Conservation (phyloP, 306 rosid species). For the Mucuna pruriens region DNA sequence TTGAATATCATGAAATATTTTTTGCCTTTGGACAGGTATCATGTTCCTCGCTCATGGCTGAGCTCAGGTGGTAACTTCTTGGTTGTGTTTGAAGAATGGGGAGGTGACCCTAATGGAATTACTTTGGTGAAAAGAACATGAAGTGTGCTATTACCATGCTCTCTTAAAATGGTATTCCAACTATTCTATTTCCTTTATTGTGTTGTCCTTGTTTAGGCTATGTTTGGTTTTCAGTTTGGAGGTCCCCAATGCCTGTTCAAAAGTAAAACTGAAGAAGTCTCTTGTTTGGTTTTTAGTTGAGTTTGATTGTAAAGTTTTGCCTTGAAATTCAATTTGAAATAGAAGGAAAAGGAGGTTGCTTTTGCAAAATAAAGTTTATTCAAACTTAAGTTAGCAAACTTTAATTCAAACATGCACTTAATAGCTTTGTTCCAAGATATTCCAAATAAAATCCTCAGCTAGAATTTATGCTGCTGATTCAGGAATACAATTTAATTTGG, state of each 20-base stretch:
- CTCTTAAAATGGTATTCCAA: constrained; percentile 55
- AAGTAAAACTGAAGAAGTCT: no score
- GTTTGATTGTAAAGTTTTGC: no score
- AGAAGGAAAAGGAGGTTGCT: no score
- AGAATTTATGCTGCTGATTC: background rate
- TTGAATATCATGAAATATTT: background rate
- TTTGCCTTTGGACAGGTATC: constrained; percentile 67
- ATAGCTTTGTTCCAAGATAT: background rate
- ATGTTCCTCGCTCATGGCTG: constrained; percentile 91
- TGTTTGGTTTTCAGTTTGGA: no score
- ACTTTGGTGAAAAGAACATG: constrained; percentile 68
- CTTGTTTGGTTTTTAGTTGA: no score
- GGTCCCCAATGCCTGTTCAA: no score
- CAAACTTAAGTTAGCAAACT: no score
- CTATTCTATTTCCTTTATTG: background rate
- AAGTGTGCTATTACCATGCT: constrained; percentile 49
- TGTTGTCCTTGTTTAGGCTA: background rate
- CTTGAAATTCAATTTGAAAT: no score
- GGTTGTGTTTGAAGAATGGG: constrained; percentile 92
- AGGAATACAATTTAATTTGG: background rate
- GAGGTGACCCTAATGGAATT: constrained; percentile 76
- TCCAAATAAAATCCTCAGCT: background rate
- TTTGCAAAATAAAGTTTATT: no score
- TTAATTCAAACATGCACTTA: no score
- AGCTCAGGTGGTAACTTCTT: constrained; percentile 68